phyloP scores from a whole-genome alignment of 2,329 filamentous ascomycete species.

The Aphanoascus verrucosus region DNA sequence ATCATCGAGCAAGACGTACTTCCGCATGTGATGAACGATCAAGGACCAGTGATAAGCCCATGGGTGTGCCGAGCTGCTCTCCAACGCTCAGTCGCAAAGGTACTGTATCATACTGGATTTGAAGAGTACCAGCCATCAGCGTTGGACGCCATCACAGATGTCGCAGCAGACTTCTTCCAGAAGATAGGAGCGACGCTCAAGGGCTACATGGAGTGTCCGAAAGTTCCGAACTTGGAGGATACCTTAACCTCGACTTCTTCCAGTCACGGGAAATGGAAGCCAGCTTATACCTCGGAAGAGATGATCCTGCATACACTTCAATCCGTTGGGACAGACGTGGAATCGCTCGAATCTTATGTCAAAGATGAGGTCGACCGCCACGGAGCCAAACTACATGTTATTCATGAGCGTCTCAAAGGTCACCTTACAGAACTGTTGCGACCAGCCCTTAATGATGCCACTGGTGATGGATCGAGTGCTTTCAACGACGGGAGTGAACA shows the following conservation, averaged over 20 bases:
- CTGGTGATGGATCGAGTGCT: slow-evolving; percentile 72
- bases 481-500: slow-evolving; percentile 97
- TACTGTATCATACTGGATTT: slow-evolving; percentile 93
- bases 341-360: slow-evolving; percentile 71
- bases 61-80: slow-evolving; percentile 73
- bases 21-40: slow-evolving; percentile 78
- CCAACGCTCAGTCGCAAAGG: slow-evolving; percentile 82
- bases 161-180: slow-evolving; percentile 79
- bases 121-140: slow-evolving; percentile 95
- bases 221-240: slow-evolving; percentile 47
- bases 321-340: slow-evolving; percentile 73
- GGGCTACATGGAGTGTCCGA: slow-evolving; percentile 72
- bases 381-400: slow-evolving; percentile 62
- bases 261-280: slow-evolving; percentile 41
- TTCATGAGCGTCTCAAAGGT: slow-evolving; percentile 90
- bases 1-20: slow-evolving; percentile 80
- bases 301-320: slow-evolving; percentile 74
- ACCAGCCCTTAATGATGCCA: slow-evolving; percentile 70
- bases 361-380: slow-evolving; percentile 89
- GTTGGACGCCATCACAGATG: slow-evolving; percentile 77
- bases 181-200: slow-evolving; percentile 73
- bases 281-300: slow-evolving; percentile 72
- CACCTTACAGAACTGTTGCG: slow-evolving; percentile 89
- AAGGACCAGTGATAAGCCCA: slow-evolving; percentile 76
- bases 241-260: slow-evolving; percentile 25